A percentile compares a stretch with the other conserved stretches of the same genome.
phyloP scores from a whole-genome alignment of 2,329 filamentous ascomycete genomes.

The Fusarium sp. region DNA sequence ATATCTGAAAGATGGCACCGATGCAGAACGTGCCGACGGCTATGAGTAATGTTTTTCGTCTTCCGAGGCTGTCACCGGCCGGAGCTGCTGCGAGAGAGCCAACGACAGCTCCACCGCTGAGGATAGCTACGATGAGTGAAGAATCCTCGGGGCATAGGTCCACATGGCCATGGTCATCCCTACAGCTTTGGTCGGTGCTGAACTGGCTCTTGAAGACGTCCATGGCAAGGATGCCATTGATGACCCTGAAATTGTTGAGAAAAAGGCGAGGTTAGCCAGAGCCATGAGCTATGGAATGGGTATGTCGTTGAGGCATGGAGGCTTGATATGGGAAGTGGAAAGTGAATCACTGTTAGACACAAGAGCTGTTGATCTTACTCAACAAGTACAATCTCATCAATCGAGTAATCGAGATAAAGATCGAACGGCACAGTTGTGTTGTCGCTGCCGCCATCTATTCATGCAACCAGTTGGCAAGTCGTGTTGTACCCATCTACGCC shows the following conservation, averaged over 20 bases:
- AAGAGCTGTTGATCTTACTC: too few species aligned
- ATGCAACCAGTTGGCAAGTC: background rate
- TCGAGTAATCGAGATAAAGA: background rate
- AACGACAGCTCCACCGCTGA: conserved; percentile 81
- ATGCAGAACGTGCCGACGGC: conserved; percentile 73
- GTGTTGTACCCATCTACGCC: background rate
- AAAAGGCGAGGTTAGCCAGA: conserved; percentile 36
- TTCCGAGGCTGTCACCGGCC: conserved; percentile 73
- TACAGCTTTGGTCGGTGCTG: conserved; percentile 61
- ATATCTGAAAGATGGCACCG: conserved; percentile 77
- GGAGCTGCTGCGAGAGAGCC: conserved; percentile 77
- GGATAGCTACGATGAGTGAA: conserved; percentile 80
- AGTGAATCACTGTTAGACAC: too few species aligned
- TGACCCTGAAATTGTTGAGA: conserved; percentile 57
- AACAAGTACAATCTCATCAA: background rate
- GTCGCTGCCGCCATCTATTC: background rate
- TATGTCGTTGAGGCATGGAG: too few species aligned
- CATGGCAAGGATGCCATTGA: conserved; percentile 79
- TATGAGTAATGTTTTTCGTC: conserved; percentile 73
- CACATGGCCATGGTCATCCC: conserved; percentile 47
- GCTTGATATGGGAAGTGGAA: too few species aligned
- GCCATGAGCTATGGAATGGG: background rate
- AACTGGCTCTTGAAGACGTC: conserved; percentile 71
- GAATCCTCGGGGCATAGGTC: conserved; percentile 67
- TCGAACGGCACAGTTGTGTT: too few species aligned